phyloP scores from a whole-genome alignment of 2,329 filamentous ascomycete genomes.

The Cryphonectria parasitica region DNA sequence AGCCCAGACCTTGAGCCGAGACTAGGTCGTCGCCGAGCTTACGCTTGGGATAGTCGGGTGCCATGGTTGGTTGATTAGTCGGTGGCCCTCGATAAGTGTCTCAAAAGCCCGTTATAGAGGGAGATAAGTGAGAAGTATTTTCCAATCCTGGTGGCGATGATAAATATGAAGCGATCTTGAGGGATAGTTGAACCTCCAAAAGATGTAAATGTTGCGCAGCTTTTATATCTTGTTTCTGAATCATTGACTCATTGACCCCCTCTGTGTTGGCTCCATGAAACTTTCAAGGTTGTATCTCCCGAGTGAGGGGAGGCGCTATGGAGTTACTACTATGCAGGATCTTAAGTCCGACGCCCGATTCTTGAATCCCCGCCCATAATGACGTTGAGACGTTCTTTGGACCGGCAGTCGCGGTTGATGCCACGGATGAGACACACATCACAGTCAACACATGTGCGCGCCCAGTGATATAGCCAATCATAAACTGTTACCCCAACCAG shows the following conservation, averaged over 20 bases:
- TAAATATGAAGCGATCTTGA: not conserved
- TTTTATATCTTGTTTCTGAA: not conserved
- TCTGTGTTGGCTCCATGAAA: not conserved
- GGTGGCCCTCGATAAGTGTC: slow-evolving; percentile 15
- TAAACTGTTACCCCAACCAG: not conserved
- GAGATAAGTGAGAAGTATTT: not conserved
- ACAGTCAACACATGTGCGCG: not conserved
- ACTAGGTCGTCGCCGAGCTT: slow-evolving; percentile 28
- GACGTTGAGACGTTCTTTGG: not conserved
- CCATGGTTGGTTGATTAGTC: not conserved
- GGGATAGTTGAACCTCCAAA: not conserved
- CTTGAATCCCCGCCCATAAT: not conserved
- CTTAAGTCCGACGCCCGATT: not conserved
- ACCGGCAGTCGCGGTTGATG: not conserved
- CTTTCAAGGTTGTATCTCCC: not conserved
- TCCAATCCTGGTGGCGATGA: not conserved
- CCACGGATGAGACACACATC: not conserved
- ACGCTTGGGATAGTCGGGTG: slow-evolving; percentile 21
- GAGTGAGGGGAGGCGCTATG: not conserved
- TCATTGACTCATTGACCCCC: not conserved
- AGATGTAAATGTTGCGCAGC: not conserved
- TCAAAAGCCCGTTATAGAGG: not conserved
- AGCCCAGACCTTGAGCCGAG: slow-evolving; percentile 24
- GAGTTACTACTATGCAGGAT: not conserved
- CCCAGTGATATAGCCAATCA: not conserved